Base-by-base conservation (phyloP, 495 filamentous ascomycete genomes). In the Aspergillus asperescens region DNA sequence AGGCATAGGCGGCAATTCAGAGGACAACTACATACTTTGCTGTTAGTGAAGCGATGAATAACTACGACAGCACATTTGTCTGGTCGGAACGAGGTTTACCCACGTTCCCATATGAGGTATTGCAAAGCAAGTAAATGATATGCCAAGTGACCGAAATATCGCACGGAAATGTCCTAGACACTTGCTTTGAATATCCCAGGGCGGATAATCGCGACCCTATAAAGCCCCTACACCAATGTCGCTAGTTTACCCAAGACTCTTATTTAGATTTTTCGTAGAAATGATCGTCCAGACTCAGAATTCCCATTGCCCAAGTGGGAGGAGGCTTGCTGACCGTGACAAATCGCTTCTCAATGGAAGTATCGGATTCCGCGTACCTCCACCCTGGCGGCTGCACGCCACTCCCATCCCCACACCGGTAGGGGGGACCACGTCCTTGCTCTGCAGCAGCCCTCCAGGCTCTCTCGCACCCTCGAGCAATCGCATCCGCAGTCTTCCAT, bases 391-490 rank as follows among this genome's bases (percentile, higher is more conserved):
- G 6, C n/a, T 25, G 25, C 13, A 16, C 24, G 29, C 4, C 25
- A 31, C 25, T 4, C 1, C 22, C 10, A 2, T 29, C 15, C 25
- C 29, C 28, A 16, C 24, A 45, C 23, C 50, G 20, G 22, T 74
- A 52, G 10, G 81, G 80, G 15, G 90, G 90, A 0, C 90, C 92
- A 7, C 80, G 77, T 3, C 88, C 88, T 52, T 83, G 66, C 48
- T 81, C 77, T 0, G 81, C 86, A 9, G 85, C 81, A 54, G 81
- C 82, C 37, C 80, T 74, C 93, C 93, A 98, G 4, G 83, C 78
- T 10, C 78, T 81, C 64, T 96, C 90, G 66, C 89, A 96, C 2
- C 90, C 90, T 39, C 78, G 67, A 9, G 88, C 87, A 50, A 96
- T 89, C 28, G 89, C 78, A 31, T 82, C 76, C 18, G 89, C 84